Conservation (phyloP, 2,329 filamentous ascomycete genomes). For the Malbranchea cinnamomea region DNA sequence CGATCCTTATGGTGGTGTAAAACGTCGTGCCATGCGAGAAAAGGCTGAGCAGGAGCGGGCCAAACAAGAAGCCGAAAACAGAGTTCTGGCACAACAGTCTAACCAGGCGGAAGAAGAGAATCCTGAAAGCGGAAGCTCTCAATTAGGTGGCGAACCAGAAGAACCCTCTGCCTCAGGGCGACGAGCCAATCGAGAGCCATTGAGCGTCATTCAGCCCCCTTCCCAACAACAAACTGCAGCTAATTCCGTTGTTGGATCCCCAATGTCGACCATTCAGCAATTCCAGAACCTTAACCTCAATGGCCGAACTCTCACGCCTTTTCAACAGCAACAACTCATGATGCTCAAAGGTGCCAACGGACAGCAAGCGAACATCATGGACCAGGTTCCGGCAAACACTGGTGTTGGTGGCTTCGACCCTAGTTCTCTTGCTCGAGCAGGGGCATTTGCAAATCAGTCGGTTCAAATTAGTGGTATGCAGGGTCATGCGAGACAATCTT, state of each 20-base stretch:
- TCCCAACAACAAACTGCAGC: constrained; percentile 48
- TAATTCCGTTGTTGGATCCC: constrained; percentile 27
- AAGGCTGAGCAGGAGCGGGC: constrained; percentile 48
- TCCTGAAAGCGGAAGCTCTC: constrained; percentile 69
- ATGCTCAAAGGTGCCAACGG: constrained; percentile 45
- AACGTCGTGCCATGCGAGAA: constrained; percentile 62
- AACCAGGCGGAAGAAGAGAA: constrained; percentile 51
- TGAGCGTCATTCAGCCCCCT: constrained; percentile 57
- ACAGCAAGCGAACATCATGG: constrained; percentile 43
- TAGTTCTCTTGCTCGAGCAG: constrained; percentile 28
- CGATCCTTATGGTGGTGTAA: constrained; percentile 66
- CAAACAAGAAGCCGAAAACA: constrained; percentile 39
- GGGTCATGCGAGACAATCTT: constrained; percentile 68
- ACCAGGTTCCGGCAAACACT: constrained; percentile 21
- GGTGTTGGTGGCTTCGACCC: constrained; percentile 24
- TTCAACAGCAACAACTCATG: constrained; percentile 61
- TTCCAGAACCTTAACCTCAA: constrained; percentile 46
- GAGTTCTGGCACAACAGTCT: constrained; percentile 36
- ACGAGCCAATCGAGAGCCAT: constrained; percentile 42
- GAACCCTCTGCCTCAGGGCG: constrained; percentile 34
- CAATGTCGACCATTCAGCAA: constrained; percentile 25
- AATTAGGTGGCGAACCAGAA: constrained; percentile 84
- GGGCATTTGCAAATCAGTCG: constrained; percentile 31
- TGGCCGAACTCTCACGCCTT: constrained; percentile 61
- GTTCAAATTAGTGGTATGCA: constrained; percentile 41